Conservation (phyloP, 306 rosid genomes). For the Cucumis cinereus region DNA sequence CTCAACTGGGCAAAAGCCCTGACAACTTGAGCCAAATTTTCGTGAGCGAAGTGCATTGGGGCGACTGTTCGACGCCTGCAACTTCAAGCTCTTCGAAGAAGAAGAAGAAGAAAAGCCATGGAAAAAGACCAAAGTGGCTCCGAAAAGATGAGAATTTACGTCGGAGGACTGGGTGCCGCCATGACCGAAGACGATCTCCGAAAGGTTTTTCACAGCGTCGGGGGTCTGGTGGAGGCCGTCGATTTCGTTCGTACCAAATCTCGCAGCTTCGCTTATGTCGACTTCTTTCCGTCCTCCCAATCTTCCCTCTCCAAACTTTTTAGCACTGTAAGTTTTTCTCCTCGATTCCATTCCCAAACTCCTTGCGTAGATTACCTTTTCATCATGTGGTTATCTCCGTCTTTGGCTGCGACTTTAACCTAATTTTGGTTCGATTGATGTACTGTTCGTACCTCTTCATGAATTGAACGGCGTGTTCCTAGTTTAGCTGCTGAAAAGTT, state of each 20-base stretch:
- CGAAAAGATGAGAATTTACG: conserved; percentile 32
- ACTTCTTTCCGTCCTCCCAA: conserved; percentile 40
- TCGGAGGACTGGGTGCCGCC: conserved; percentile 58
- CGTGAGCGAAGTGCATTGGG: background rate
- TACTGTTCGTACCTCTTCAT: background rate
- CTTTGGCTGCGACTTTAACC: background rate
- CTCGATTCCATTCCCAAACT: background rate
- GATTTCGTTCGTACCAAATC: conserved; percentile 62
- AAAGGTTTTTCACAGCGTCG: conserved; percentile 33
- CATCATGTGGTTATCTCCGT: background rate
- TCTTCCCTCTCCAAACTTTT: conserved; percentile 69
- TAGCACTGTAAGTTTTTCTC: conserved; percentile 26
- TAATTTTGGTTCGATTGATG: background rate
- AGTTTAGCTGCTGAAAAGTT: background rate
- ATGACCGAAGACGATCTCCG: conserved; percentile 44
- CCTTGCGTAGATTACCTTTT: background rate
- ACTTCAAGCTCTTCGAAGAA: background rate
- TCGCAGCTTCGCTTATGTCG: conserved; percentile 70
- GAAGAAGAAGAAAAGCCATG: background rate
- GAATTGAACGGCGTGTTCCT: background rate
- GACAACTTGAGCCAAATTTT: background rate
- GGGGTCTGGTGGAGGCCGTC: conserved; percentile 41
- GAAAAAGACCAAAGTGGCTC: background rate
- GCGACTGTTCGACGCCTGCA: background rate
- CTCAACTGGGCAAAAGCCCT: background rate